Conservation (phyloP, 345 rosid species). For the Crucihimalaya himalaica region DNA sequence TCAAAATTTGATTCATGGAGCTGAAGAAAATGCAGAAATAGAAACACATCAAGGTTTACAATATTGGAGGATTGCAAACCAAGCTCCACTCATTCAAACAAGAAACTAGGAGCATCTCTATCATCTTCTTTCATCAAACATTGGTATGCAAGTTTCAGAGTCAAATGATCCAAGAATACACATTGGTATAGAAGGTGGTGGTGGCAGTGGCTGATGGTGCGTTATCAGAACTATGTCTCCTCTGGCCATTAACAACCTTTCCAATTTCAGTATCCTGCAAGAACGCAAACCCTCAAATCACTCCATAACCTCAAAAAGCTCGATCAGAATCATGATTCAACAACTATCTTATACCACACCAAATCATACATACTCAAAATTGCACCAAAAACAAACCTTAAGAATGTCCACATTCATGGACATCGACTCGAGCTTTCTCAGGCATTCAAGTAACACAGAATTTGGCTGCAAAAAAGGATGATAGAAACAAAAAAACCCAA, state of each 20-base stretch:
- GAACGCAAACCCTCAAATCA: constrained; percentile 6
- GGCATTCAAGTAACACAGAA: constrained; percentile 58
- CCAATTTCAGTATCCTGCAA: constrained; percentile 87
- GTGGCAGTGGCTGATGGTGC: too few species aligned
- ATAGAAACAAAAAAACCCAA: constrained; percentile 22
- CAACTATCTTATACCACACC: not conserved
- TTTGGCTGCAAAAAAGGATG: constrained; percentile 49
- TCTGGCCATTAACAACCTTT: constrained; percentile 69
- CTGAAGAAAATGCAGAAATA: not conserved
- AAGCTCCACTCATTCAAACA: constrained; percentile 89
- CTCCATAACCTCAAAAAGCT: not conserved
- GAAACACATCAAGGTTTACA: constrained; percentile 42
- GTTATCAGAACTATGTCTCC: constrained; percentile 64
- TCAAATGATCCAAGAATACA: constrained; percentile 88
- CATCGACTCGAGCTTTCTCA: constrained; percentile 79
- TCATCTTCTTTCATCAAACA: constrained; percentile 95
- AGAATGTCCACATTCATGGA: constrained; percentile 61
- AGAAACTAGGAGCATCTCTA: constrained; percentile 93
- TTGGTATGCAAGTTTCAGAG: constrained; percentile 85
- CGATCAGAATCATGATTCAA: not conserved
- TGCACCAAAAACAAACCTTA: constrained; percentile 53
- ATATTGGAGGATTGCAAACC: constrained; percentile 63
- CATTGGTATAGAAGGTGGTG: constrained; percentile 56
- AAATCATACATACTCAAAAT: constrained; percentile 16
- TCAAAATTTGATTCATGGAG: not conserved